Conservation (phyloP, 2,329 filamentous ascomycete genomes). For the Phaeoacremonium minimum region DNA sequence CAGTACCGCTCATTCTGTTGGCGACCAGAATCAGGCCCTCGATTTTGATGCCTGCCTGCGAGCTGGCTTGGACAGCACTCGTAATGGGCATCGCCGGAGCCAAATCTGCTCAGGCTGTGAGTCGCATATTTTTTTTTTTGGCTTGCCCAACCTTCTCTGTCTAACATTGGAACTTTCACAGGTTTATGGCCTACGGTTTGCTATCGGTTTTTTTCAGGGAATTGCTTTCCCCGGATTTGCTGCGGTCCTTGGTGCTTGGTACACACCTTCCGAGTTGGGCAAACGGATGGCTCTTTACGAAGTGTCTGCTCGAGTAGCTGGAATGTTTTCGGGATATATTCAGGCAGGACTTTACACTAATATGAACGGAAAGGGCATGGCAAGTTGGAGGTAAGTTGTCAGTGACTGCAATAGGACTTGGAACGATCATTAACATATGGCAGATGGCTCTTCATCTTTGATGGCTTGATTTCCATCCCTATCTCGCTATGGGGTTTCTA, state of each 20-base stretch:
- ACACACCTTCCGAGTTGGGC: slow-evolving; percentile 4
- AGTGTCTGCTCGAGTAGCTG: slow-evolving; percentile 2
- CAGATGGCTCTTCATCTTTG: slow-evolving; percentile 37
- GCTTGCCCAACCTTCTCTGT: no score
- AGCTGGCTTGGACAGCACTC: slow-evolving; percentile 27
- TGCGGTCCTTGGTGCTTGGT: slow-evolving; percentile 6
- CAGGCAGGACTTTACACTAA: slow-evolving; percentile 4
- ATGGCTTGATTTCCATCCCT: slow-evolving; percentile 2
- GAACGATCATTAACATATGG: slow-evolving; percentile 1
- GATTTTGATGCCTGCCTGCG: slow-evolving; percentile 32
- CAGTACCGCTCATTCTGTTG: slow-evolving; percentile 18
- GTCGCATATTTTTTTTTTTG: background rate
- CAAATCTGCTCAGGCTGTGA: slow-evolving; percentile 19
- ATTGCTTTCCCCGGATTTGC: slow-evolving; percentile 3
- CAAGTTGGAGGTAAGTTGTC: slow-evolving; percentile 6
- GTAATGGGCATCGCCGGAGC: slow-evolving; percentile 31
- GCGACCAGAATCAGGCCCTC: slow-evolving; percentile 33
- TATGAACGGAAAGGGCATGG: slow-evolving; percentile 3
- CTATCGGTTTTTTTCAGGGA: slow-evolving; percentile 6
- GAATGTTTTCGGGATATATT: slow-evolving; percentile 2
- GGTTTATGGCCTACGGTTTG: slow-evolving; percentile 5
- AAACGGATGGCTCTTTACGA: slow-evolving; percentile 5
- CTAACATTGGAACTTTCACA: slow-evolving; percentile 5
- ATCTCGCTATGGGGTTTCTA: slow-evolving; percentile 19
- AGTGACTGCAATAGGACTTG: slow-evolving; percentile 1